Evolutionary conservation across 2,329 filamentous ascomycete genomes (phyloP), one percentile per base, ranked within the genome.

Genomic region (Microdochium bolleyi): DNA sequence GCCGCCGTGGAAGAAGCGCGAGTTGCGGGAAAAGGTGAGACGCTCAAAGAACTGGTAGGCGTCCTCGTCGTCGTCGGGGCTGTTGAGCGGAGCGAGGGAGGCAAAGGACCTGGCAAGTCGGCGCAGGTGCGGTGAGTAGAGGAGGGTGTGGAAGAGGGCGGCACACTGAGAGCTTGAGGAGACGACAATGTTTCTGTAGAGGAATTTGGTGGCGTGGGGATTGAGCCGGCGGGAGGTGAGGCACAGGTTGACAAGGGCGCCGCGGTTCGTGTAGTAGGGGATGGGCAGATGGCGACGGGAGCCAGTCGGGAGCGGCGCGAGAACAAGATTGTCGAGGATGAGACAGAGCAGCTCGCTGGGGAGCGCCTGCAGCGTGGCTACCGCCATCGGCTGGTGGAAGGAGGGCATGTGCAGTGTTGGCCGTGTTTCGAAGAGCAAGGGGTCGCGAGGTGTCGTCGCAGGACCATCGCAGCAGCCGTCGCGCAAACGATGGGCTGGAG

Each of bases 251-350:
- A 53, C 30, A 7, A 55, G 49, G 14, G 48, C 24, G 14, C 22
- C 38, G 30, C 32, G 37, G 16, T 51, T 34, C 16, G 53, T 51
- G 49, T 55, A 55, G 51, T 46, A 53, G 41, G 48, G 51, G 48
- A 44, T 53, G 38, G 27, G 24, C 37, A 24, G 37, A 34, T 30
- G 51, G 48, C 48, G 41, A 32, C n/a, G 14, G 16, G 22, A 24
- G 27, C 30, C 49, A 21, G n/a, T 48, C 27, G 22, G 16, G 46
- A 30, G 41, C 10, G 41, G 41, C 41, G 25, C 49, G 16, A 49
- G 24, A n/a, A 49, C 37, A 3, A 48, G 30, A 22, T 52, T 16
- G 19, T 51, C 38, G 32, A 48, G 27, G 50, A 54, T 54, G 30
- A 52, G 41, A 24, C 24, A 16, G 24, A 37, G 53, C n/a, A 54